Conservation (phyloP, 768 basidiomycete species). For the Polyporus arcularius region DNA sequence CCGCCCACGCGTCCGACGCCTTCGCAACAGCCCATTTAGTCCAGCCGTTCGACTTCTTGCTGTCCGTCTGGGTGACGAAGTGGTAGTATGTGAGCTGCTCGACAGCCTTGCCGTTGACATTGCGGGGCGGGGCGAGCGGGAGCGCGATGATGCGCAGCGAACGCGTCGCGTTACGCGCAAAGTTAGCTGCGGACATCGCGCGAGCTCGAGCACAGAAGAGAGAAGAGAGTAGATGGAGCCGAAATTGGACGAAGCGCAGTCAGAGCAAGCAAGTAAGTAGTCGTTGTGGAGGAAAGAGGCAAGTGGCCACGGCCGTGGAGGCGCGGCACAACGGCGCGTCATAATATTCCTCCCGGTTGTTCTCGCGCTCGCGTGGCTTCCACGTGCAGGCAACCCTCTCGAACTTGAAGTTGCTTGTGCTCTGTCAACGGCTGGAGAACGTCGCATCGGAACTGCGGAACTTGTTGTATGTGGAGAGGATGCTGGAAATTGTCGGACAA, state of each 20-base stretch:
- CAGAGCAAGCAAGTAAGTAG: neutral
- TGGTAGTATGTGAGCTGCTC: slow-evolving; percentile 46
- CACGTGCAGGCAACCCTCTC: neutral
- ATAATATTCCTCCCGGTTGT: neutral
- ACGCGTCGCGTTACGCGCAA: slow-evolving; percentile 21
- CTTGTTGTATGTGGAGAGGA: too few species aligned
- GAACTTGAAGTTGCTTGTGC: too few species aligned
- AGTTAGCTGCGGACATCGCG: slow-evolving; percentile 9
- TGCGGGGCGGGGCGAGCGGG: slow-evolving; percentile 37
- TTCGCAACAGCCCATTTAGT: slow-evolving; percentile 53
- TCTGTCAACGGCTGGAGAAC: too few species aligned
- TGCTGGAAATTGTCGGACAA: too few species aligned
- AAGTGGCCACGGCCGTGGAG: neutral
- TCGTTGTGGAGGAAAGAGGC: neutral
- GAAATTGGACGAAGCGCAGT: neutral
- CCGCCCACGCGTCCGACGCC: slow-evolving; percentile 59
- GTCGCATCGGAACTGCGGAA: too few species aligned
- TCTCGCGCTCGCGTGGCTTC: slow-evolving; percentile 1
- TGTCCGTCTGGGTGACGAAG: slow-evolving; percentile 31
- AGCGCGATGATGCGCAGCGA: slow-evolving; percentile 50
- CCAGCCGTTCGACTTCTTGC: slow-evolving; percentile 38
- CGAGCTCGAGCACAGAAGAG: neutral
- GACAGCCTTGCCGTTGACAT: slow-evolving; percentile 10
- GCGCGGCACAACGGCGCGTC: slow-evolving; percentile 16
- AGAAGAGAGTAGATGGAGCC: neutral